Percentiles rank a stretch among this genome's conserved stretches.
These are phyloP conservation scores for Pyrenophora tritici-repentis DNA, from an alignment of 2,329 filamentous ascomycete species.

Conservation along the genomic window DNA sequence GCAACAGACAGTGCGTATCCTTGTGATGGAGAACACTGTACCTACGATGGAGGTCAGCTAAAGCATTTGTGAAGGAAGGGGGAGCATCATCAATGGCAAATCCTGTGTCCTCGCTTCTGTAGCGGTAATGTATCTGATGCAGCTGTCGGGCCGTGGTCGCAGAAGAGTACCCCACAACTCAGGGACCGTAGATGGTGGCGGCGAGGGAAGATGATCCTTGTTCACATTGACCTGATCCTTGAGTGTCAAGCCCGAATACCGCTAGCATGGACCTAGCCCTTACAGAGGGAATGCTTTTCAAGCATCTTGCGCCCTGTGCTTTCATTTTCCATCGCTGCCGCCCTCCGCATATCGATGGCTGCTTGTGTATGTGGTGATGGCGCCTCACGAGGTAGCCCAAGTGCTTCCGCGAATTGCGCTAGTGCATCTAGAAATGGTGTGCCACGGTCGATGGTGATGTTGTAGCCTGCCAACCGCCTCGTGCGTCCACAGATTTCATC, in stretches of 20 bases:
- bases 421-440: conserved; percentile 13
- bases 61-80: background rate
- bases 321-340: conserved; percentile 19
- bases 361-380: conserved; percentile 21
- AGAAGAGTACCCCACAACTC: conserved; percentile 14
- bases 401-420: conserved; percentile 13
- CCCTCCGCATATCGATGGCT: conserved; percentile 14
- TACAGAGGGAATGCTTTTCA: conserved; percentile 19
- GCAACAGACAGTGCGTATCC: conserved; percentile 18
- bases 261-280: conserved; percentile 9
- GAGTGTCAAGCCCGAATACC: conserved; percentile 16
- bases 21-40: conserved; percentile 17
- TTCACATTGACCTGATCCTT: conserved; percentile 20
- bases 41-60: conserved; percentile 12
- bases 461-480: conserved; percentile 18
- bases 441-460: conserved; percentile 13
- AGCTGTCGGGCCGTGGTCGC: conserved; percentile 20
- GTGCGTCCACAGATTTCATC: conserved; percentile 8
- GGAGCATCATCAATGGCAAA: conserved; percentile 9
- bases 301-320: conserved; percentile 17
- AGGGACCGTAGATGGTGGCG: conserved; percentile 12
- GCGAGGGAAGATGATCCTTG: conserved; percentile 12
- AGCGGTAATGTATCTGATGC: conserved; percentile 20
- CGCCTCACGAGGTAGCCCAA: conserved; percentile 9
- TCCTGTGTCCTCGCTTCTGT: conserved; percentile 15